Evolutionary conservation across 441 rosid genomes (phyloP).

Genomic region (Capsella rubella): DNA sequence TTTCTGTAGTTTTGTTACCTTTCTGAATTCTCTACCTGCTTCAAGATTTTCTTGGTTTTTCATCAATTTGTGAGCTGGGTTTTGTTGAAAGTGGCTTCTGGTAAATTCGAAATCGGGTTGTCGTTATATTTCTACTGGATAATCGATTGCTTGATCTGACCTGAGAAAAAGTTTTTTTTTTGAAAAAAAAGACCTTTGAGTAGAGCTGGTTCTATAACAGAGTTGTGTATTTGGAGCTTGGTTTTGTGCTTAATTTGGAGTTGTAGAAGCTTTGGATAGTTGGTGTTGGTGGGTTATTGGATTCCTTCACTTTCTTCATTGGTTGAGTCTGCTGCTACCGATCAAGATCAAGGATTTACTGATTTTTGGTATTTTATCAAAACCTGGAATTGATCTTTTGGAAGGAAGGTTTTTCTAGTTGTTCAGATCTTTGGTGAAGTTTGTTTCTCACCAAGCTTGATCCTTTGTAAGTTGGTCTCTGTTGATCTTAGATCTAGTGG

Average conservation of each 20-base stretch:
- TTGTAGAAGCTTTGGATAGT: conserved; percentile 31
- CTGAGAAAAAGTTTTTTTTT: background rate
- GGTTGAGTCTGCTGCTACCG: conserved; percentile 10
- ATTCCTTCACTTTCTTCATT: conserved; percentile 23
- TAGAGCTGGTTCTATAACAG: conserved; percentile 25
- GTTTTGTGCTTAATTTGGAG: conserved; percentile 21
- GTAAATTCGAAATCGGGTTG: conserved; percentile 1
- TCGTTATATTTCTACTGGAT: conserved; percentile 19
- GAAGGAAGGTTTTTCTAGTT: conserved; percentile 25
- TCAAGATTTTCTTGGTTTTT: conserved; percentile 7
- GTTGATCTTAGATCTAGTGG: conserved; percentile 36
- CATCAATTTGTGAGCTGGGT: conserved; percentile 29
- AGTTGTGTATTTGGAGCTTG: conserved; percentile 36
- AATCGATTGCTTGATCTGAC: conserved; percentile 34
- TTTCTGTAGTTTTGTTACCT: conserved; percentile 8
- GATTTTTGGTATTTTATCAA: conserved; percentile 29
- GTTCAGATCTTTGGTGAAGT: conserved; percentile 30
- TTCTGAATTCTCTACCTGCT: conserved; percentile 22
- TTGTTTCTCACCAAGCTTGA: conserved; percentile 36
- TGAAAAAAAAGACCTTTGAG: conserved; percentile 2
- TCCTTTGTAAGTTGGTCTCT: conserved; percentile 8
- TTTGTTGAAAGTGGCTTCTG: conserved; percentile 31
- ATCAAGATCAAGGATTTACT: conserved; percentile 18
- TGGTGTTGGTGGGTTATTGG: conserved; percentile 32
- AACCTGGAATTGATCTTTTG: conserved; percentile 15